A percentile compares a stretch with the other conserved stretches of the same genome.
phyloP scores from a whole-genome alignment of 2,329 filamentous ascomycete species.

The Trichoderma lentiforme region DNA sequence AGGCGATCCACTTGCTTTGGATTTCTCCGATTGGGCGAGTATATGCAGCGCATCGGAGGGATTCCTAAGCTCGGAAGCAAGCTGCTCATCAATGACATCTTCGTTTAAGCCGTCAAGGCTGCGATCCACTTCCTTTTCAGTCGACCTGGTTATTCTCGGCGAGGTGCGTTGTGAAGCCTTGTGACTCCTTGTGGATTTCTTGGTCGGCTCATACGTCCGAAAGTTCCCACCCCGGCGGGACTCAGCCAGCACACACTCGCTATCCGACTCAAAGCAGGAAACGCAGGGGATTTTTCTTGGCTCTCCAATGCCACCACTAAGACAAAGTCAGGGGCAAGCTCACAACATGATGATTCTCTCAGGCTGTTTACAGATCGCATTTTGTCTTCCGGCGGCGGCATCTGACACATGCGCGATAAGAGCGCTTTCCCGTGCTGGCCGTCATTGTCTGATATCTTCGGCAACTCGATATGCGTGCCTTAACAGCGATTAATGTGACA shows the following conservation, averaged over 20 bases:
- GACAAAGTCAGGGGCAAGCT: background rate
- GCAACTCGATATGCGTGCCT: background rate
- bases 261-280: background rate
- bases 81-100: background rate
- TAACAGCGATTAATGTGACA: background rate
- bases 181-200: background rate
- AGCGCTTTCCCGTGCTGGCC: background rate
- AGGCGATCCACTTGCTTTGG: background rate
- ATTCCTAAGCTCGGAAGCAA: background rate
- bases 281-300: background rate
- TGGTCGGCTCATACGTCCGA: background rate
- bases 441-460: background rate
- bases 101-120: background rate
- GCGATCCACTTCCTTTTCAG: background rate
- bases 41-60: constrained; percentile 6
- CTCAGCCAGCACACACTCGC: background rate
- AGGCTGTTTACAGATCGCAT: background rate
- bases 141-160: background rate
- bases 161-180: background rate
- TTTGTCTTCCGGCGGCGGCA: constrained; percentile 4
- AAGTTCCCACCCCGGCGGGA: constrained; percentile 3
- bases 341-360: background rate
- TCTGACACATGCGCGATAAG: constrained; percentile 5
- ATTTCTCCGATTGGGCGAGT: background rate
- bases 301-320: background rate